Base-by-base conservation (phyloP, 305 asterid genomes). In the Caryopteris hybrid region DNA sequence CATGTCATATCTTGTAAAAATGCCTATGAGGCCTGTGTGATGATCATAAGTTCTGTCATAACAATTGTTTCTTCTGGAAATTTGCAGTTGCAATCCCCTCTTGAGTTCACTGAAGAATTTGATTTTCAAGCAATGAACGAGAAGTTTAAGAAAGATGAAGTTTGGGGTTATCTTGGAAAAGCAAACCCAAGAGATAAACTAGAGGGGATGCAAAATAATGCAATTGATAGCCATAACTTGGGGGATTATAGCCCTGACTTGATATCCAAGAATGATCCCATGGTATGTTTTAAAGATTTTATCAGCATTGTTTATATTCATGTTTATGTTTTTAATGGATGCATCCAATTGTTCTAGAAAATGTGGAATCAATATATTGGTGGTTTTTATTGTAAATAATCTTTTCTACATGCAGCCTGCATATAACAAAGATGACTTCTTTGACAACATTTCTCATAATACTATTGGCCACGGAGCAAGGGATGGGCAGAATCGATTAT, bases 41-140 rank as follows among this genome's bases (percentile, higher is more conserved):
- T 23, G 54, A 57, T 57, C 69, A 29, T 46, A 55, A 14, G 14
- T 57, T 29, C 21, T 57, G 38, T 38, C 17, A 51, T 41, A 25
- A 45, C 64, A 25, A 7, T 16, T 48, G 31, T 27, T 70, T 31
- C 61, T 20, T 77, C 57, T 25, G 70, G 64, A 63, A 36, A 58
- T 57, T 56, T 76, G 66, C 83, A 74, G 86, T 74, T 76, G 64
- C 85, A 70, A 60, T 57, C 67, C 68, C 21, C 81, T 46, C 39
- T 79, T 18, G 81, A 78, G 75, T 80, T 79, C 62, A 77, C 77
- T 22, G 94, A 88, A 76, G 95, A 88, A 66, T 89, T 89, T 63
- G 90, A 87, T 79, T 85, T 85, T 66, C 86, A 76, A 79, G 95
- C 92, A 73, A 88, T 90, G 95, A 84, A 88, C 36, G 92, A 86